Base-by-base conservation (phyloP, 371 early-diverging fungal genomes). In the Umbelopsis sp. region DNA sequence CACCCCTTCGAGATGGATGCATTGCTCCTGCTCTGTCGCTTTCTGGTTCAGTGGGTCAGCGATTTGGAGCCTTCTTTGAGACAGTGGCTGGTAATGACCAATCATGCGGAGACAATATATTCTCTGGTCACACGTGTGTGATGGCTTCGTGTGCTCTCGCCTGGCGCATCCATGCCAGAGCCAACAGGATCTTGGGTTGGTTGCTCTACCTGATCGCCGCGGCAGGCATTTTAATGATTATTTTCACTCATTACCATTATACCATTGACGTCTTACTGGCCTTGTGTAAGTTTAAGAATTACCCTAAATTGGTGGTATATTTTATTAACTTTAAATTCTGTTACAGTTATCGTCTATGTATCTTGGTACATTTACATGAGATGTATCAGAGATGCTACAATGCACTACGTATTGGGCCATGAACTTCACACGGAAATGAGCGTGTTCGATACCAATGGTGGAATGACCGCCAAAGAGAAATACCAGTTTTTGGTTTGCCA, bases 101-200 rank as follows among this genome's bases (percentile, higher is more conserved):
- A 62, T 83, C 87, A 22, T 93, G 92, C 72, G 91, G 92, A 0
- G 91, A 92, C 74, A 89, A 88, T 62, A 87, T 93, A 53, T 93
- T 88, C 71, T 91, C 92, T 4, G 93, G 92, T 6, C 92, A 93
- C 69, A 89, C 91, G 1, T 76, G 84, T 10, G 77, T 89, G 50
- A 83, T 91, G 80, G 77, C 77, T 77, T 76, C 71, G 9, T 84
- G 87, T 67, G 86, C 85, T 16, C 78, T 92, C 70, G 70, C 87
- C 16, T 91, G 90, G 84, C 80, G 86, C 4, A 77, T 83, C n/a
- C 89, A 92, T 63, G 85, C 87, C 53, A 75, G 80, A 20, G 73
- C 85, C 53, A 72, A 74, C 35, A 75, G 84, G 68, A 62, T 68
- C 2, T 81, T 87, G 65, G 74, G 79, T 22, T 85, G 80, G 71